A percentile compares a stretch with the other conserved stretches of the same genome.
phyloP scores from a whole-genome alignment of 805 yeast species.

The Pichia sporocuriosa region DNA sequence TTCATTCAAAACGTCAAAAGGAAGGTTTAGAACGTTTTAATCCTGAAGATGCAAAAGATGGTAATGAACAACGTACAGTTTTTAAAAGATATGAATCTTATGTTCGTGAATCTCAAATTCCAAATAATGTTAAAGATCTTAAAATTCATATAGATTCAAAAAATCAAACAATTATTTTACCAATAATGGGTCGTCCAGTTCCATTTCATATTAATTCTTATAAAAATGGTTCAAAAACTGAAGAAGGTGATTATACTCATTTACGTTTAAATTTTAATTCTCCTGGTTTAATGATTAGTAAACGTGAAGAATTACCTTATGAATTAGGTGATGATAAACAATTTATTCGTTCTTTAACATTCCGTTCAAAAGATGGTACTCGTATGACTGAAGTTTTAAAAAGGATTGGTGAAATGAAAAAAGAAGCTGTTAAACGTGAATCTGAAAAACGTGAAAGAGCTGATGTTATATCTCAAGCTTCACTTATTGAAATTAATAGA shows the following conservation, averaged over 20 bases:
- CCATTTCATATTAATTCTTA: constrained; percentile 95
- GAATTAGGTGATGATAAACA: constrained; percentile 84
- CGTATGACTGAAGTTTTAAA: constrained; percentile 86
- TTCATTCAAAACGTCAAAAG: constrained; percentile 79
- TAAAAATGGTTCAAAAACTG: constrained; percentile 90
- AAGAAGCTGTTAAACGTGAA: constrained; percentile 84
- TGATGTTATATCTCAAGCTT: constrained; percentile 91
- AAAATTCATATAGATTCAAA: constrained; percentile 82
- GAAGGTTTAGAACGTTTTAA: constrained; percentile 80
- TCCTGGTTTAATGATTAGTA: constrained; percentile 58
- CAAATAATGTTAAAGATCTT: constrained; percentile 73
- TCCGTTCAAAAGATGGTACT: constrained; percentile 85
- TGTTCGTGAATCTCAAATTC: constrained; percentile 88
- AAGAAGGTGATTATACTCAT: constrained; percentile 92
- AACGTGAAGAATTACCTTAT: constrained; percentile 78
- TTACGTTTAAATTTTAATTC: constrained; percentile 86
- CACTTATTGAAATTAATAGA: constrained; percentile 74
- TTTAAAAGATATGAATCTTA: constrained; percentile 93
- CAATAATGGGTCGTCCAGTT: constrained; percentile 92
- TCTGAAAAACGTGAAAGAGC: constrained; percentile 86
- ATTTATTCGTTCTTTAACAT: constrained; percentile 78
- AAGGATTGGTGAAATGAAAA: constrained; percentile 86
- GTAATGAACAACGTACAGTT: constrained; percentile 56
- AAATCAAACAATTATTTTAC: constrained; percentile 82
- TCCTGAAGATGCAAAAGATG: constrained; percentile 66